A percentile compares a stretch with the other conserved stretches of the same genome.
phyloP scores from a whole-genome alignment of 2,329 filamentous ascomycete genomes.

The Penicillium aurantiogriseum region DNA sequence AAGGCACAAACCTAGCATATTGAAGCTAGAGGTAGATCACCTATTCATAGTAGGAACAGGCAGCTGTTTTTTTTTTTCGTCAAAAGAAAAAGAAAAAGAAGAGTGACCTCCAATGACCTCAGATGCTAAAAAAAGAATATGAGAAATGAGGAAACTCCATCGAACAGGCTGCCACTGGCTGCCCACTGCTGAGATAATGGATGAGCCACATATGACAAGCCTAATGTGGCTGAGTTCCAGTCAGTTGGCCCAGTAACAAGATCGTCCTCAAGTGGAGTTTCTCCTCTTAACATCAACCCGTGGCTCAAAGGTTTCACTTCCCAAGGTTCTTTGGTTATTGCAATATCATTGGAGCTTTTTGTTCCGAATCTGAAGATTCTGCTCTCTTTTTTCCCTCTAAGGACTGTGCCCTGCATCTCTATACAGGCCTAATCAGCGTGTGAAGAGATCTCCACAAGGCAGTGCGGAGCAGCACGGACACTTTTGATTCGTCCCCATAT shows the following conservation, averaged over 20 bases:
- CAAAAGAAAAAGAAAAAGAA: not conserved
- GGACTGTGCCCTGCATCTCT: not conserved
- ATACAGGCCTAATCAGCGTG: conserved; percentile 1
- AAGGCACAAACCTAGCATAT: not conserved
- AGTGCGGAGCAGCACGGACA: conserved; percentile 18
- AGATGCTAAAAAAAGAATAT: conserved; percentile 10
- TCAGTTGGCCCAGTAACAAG: conserved; percentile 12
- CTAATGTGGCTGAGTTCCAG: conserved; percentile 3
- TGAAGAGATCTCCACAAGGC: conserved; percentile 6
- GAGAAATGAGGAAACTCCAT: not conserved
- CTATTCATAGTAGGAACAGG: not conserved
- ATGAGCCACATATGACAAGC: conserved; percentile 7
- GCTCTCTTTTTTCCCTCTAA: not conserved
- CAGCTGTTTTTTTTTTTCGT: not conserved
- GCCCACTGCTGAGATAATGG: not conserved
- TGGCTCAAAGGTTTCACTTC: conserved; percentile 9
- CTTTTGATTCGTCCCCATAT: conserved; percentile 20
- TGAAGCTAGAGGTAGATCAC: not conserved
- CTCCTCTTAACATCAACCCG: not conserved
- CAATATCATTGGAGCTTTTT: conserved; percentile 5
- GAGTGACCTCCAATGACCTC: not conserved
- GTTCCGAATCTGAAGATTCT: not conserved
- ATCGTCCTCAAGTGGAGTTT: not conserved
- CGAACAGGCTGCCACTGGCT: not conserved
- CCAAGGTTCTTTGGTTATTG: not conserved